A percentile compares a stretch with the other conserved stretches of the same genome.
phyloP scores from a whole-genome alignment of 148 eudicot genomes.

The Heliosperma pusillum region DNA sequence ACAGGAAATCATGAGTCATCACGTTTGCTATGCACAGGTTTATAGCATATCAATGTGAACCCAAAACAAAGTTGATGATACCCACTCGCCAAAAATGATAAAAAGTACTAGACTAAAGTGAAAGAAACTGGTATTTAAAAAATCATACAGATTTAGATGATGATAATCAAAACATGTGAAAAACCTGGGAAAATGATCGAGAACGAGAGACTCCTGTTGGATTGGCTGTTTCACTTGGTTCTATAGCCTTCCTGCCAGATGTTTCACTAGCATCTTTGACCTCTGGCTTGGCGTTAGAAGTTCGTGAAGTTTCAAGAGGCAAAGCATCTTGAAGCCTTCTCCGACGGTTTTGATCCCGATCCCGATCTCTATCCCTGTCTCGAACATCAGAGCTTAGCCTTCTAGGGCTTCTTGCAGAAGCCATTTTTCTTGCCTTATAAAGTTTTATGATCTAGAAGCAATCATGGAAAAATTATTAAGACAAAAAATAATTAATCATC shows the following conservation, averaged over 20 bases:
- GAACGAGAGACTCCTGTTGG: constrained; percentile 35
- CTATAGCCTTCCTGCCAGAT: constrained; percentile 37
- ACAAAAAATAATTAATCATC: neutral
- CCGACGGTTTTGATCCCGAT: constrained; percentile 46
- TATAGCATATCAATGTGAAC: neutral
- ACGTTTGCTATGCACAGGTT: neutral
- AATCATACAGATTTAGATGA: neutral
- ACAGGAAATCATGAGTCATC: neutral
- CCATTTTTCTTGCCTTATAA: constrained; percentile 48
- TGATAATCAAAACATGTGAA: neutral
- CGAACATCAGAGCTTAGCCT: constrained; percentile 34
- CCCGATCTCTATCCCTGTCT: constrained; percentile 48
- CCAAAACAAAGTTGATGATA: neutral
- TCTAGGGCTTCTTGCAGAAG: constrained; percentile 49
- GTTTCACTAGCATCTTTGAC: constrained; percentile 28
- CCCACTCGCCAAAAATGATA: neutral
- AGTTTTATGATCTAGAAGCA: constrained; percentile 39
- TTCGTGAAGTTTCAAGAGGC: constrained; percentile 47
- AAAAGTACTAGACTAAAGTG: neutral
- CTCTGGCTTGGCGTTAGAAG: constrained; percentile 37
- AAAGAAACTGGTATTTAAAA: neutral
- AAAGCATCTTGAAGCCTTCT: constrained; percentile 55
- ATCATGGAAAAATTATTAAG: neutral
- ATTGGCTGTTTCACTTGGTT: constrained; percentile 28
- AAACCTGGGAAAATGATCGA: constrained; percentile 55